A percentile compares a stretch with the other conserved stretches of the same genome.
Conservation (phyloP, 1,139 yeast genomes). For the Kodamaea arcana region DNA sequence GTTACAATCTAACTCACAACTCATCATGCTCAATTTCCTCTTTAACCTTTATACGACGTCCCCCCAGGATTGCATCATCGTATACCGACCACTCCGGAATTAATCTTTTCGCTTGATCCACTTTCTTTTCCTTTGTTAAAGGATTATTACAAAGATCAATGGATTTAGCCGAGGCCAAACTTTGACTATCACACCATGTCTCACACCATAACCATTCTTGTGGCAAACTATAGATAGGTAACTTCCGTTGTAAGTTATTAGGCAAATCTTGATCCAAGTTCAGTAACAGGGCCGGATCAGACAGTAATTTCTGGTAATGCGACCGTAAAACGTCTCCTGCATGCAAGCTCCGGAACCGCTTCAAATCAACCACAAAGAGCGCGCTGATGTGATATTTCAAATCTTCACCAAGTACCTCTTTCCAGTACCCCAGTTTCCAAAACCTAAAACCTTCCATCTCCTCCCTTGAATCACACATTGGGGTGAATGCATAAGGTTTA, state of each 20-base stretch:
- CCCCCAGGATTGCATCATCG: no score
- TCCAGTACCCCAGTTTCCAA: conserved; percentile 96
- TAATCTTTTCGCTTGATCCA: conserved; percentile 69
- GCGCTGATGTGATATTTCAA: conserved; percentile 81
- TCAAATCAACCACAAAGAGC: conserved; percentile 73
- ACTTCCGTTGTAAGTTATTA: conserved; percentile 66
- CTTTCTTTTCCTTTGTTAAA: conserved; percentile 69
- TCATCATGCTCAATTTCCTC: conserved; percentile 13
- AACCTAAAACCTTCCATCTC: conserved; percentile 86
- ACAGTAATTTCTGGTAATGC: conserved; percentile 81
- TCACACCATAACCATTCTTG: conserved; percentile 93
- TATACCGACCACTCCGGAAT: conserved; percentile 74
- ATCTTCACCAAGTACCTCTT: conserved; percentile 52
- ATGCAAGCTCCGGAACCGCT: conserved; percentile 53
- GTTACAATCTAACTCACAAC: conserved; percentile 9
- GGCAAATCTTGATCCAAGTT: conserved; percentile 92
- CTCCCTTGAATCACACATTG: conserved; percentile 78
- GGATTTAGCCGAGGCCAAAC: conserved; percentile 60
- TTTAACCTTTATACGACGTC: no score
- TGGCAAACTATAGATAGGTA: conserved; percentile 70
- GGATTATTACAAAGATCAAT: conserved; percentile 86
- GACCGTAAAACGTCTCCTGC: conserved; percentile 80
- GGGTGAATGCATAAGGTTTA: conserved; percentile 80
- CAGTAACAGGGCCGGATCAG: conserved; percentile 73
- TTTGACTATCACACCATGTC: conserved; percentile 81